Evolutionary conservation across 495 filamentous ascomycete genomes (phyloP).

Genomic region (Darksidea phi): DNA sequence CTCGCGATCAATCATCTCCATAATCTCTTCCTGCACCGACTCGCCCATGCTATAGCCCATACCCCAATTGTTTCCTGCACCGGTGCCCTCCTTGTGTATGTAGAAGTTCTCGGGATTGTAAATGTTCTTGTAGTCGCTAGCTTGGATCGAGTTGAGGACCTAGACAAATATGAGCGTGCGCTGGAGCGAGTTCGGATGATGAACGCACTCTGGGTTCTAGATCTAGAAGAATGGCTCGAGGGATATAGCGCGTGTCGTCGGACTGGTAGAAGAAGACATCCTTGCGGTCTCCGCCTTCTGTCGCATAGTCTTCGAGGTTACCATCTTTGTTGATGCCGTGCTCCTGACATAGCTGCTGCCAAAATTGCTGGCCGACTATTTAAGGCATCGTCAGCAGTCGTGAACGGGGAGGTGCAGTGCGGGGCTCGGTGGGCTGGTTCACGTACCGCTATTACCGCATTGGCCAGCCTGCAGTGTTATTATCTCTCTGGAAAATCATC

Average conservation of each 20-base stretch:
- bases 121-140: conserved; percentile 91
- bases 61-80: conserved; percentile 97
- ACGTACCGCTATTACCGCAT: conserved; percentile 97
- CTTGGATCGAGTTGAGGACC: conserved; percentile 88
- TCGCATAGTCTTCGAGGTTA: conserved; percentile 92
- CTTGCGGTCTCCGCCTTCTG: conserved; percentile 93
- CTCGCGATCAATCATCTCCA: conserved; percentile 99
- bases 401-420: background rate
- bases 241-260: conserved; percentile 97
- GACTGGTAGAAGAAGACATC: conserved; percentile 99
- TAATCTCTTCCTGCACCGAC: conserved; percentile 88
- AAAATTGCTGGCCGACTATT: conserved; percentile 88
- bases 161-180: too few species aligned
- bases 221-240: conserved; percentile 91
- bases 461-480: conserved; percentile 99
- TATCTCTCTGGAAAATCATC: conserved; percentile 69
- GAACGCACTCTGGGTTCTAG: conserved; percentile 67
- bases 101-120: conserved; percentile 99
- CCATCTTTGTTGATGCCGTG: conserved; percentile 97
- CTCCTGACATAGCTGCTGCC: conserved; percentile 95
- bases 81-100: conserved; percentile 83
- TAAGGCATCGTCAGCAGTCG: conserved; percentile 5
- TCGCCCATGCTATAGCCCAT: conserved; percentile 93
- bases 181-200: too few species aligned
- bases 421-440: conserved; percentile 23